Conservation (phyloP, 164 flowering plant species). For the Platanus orientalis region DNA sequence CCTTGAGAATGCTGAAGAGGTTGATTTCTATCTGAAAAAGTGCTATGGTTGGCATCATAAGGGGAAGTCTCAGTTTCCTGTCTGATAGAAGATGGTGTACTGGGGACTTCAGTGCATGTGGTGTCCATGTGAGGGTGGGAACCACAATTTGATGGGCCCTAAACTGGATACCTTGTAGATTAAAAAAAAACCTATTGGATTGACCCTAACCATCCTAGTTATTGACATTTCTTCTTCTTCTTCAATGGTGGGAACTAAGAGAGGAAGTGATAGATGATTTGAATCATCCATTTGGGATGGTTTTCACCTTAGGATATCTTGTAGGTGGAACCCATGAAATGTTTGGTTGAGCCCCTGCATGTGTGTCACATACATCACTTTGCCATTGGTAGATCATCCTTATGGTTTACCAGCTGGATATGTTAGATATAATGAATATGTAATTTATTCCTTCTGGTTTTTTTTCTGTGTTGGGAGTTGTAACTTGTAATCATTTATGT, state of each 20-base stretch:
- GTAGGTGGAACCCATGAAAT: not conserved
- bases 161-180: not conserved
- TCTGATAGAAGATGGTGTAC: not conserved
- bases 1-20: slow-evolving; percentile 58
- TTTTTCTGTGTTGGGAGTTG: slow-evolving; percentile 6
- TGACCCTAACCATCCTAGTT: not conserved
- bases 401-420: not conserved
- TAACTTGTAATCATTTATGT: slow-evolving; percentile 5
- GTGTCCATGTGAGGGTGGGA: not conserved
- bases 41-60: not conserved
- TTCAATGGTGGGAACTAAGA: not conserved
- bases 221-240: not conserved
- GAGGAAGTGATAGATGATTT: not conserved
- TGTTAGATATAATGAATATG: not conserved
- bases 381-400: not conserved
- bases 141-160: not conserved
- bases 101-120: not conserved
- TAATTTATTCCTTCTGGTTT: not conserved
- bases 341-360: not conserved
- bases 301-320: not conserved
- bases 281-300: not conserved
- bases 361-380: not conserved
- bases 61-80: not conserved
- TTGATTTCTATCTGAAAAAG: slow-evolving; percentile 26
- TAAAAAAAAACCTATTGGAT: not conserved